Conservation (phyloP, 2,329 filamentous ascomycete genomes). For the Laburnicola sp. region DNA sequence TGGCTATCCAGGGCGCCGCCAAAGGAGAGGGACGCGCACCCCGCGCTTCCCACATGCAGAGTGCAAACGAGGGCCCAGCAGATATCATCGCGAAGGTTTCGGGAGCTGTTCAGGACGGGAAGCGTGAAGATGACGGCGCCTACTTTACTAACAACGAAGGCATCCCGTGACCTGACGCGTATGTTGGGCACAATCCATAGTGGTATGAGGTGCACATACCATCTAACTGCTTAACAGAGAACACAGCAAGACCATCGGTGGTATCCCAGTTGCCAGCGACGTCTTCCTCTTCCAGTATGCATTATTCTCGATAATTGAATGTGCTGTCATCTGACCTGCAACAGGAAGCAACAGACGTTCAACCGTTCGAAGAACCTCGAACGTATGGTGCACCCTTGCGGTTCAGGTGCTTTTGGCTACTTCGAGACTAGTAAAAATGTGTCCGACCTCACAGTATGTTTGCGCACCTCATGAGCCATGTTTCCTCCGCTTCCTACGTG, state of each 20-base stretch:
- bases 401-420: slow-evolving; percentile 52
- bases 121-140: slow-evolving; percentile 53
- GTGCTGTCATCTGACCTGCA: too few relatives aligned
- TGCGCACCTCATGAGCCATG: background rate
- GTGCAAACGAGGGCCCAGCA: slow-evolving; percentile 56
- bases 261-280: slow-evolving; percentile 56
- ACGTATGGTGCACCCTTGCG: slow-evolving; percentile 49
- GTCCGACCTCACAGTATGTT: slow-evolving; percentile 32
- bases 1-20: slow-evolving; percentile 46
- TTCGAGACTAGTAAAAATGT: slow-evolving; percentile 52
- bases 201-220: background rate
- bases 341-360: slow-evolving; percentile 56
- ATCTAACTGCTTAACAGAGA: slow-evolving; percentile 19
- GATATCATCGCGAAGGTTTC: slow-evolving; percentile 57
- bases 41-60: slow-evolving; percentile 45
- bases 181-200: slow-evolving; percentile 9
- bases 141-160: slow-evolving; percentile 62
- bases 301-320: too few relatives aligned
- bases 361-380: slow-evolving; percentile 59
- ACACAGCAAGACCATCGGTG: slow-evolving; percentile 59
- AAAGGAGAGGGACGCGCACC: slow-evolving; percentile 46
- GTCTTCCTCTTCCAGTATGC: slow-evolving; percentile 53
- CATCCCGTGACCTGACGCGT: slow-evolving; percentile 56
- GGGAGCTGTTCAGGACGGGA: slow-evolving; percentile 51
- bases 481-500: background rate